These are phyloP conservation scores for Aspergillus pseudoviridinutans DNA, from an alignment of 2,329 filamentous ascomycete genomes.

Conservation along the genomic window DNA sequence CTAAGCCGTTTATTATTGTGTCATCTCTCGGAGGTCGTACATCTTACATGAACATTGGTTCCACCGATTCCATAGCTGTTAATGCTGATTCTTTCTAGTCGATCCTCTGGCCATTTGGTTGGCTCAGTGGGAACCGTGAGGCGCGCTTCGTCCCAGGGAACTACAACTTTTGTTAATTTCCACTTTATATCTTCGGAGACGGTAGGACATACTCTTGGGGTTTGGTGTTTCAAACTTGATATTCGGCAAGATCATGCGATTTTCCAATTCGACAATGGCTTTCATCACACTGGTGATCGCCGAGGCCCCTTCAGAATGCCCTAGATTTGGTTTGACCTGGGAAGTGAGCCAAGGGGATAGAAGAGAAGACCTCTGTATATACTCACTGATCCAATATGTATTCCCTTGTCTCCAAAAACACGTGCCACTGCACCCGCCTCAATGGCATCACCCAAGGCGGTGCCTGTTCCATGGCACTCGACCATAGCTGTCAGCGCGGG, in stretches of 20 bases:
- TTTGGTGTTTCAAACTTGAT: slow-evolving; percentile 27
- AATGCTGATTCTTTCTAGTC: slow-evolving; percentile 24
- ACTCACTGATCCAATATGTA: slow-evolving; percentile 17
- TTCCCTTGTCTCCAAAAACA: slow-evolving; percentile 10
- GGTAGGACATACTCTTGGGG: slow-evolving; percentile 15
- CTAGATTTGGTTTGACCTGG: slow-evolving; percentile 26
- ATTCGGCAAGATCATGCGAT: slow-evolving; percentile 22
- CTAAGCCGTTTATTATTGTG: not conserved
- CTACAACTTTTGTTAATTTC: not conserved
- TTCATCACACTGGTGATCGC: slow-evolving; percentile 26
- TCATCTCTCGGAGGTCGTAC: not conserved
- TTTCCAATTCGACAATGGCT: slow-evolving; percentile 19
- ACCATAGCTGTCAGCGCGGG: slow-evolving; percentile 12
- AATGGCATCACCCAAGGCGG: slow-evolving; percentile 14
- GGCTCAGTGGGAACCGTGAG: slow-evolving; percentile 15
- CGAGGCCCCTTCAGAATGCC: slow-evolving; percentile 24
- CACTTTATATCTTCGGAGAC: slow-evolving; percentile 4
- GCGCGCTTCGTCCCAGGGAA: slow-evolving; percentile 14
- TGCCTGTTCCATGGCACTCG: slow-evolving; percentile 20
- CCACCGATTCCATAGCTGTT: slow-evolving; percentile 33
- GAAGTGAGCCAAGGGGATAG: not conserved
- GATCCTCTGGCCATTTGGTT: slow-evolving; percentile 22
- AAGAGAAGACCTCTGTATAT: not conserved
- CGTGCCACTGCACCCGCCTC: slow-evolving; percentile 13
- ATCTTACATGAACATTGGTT: slow-evolving; percentile 20